phyloP scores from a whole-genome alignment of 345 rosid genomes.

The Citrus unshiu region DNA sequence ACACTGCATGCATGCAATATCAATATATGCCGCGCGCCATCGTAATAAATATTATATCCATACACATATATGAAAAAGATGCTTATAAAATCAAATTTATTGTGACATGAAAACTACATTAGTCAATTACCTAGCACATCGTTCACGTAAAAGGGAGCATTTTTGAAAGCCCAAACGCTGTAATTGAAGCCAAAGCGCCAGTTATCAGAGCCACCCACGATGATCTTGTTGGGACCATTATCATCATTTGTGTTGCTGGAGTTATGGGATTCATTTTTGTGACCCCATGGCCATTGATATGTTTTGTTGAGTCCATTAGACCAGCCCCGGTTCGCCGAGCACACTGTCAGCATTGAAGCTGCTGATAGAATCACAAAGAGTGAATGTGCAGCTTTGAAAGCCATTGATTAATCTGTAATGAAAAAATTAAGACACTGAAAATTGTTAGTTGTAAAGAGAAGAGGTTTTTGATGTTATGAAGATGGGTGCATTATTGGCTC shows the following conservation, averaged over 20 bases:
- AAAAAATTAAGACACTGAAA: neutral
- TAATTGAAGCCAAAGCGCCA: constrained; percentile 70
- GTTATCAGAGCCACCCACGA: constrained; percentile 58
- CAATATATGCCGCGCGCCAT: too few relatives aligned
- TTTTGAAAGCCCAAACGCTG: constrained; percentile 51
- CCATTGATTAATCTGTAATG: constrained; percentile 8
- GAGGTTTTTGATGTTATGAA: neutral
- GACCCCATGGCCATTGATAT: constrained; percentile 16
- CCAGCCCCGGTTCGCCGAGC: constrained; percentile 30
- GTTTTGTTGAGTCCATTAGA: constrained; percentile 24
- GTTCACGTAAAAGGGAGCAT: constrained; percentile 53
- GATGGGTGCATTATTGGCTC: neutral
- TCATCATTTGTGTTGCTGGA: neutral
- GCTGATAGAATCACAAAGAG: constrained; percentile 6
- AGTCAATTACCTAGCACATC: constrained; percentile 48
- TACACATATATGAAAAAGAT: too few relatives aligned
- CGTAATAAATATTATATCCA: too few relatives aligned
- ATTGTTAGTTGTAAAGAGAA: neutral
- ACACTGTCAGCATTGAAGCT: constrained; percentile 15
- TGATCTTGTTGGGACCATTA: constrained; percentile 33
- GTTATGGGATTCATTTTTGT: constrained; percentile 9
- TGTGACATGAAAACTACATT: neutral
- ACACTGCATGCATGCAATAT: constrained; percentile 40
- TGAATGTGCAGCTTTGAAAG: neutral
- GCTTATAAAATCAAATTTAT: neutral